Percentiles rank a stretch among this genome's conserved stretches.
Conservation (phyloP, 192 early-diverging fungal genomes). For the Umbelopsis ramanniana region DNA sequence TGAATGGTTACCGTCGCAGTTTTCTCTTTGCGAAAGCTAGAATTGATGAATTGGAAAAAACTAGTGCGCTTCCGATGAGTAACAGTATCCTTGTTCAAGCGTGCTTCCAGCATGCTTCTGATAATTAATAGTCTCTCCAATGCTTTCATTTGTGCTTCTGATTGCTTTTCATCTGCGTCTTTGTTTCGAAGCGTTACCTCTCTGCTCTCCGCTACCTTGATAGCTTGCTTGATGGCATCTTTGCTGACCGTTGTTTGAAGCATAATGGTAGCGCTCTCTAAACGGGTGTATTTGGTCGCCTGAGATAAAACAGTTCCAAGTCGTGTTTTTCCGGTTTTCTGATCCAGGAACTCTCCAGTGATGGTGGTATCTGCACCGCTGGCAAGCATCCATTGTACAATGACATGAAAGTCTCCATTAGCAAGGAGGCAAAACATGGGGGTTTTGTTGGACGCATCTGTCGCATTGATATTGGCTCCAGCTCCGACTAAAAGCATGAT, state of each 20-base stretch:
- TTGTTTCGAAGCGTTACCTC: neutral
- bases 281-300: constrained; percentile 39
- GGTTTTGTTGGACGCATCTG: constrained; percentile 31
- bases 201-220: constrained; percentile 7
- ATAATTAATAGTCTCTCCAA: constrained; percentile 9
- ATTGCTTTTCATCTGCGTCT: neutral
- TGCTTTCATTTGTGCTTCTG: neutral
- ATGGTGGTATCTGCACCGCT: constrained; percentile 23
- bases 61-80: constrained; percentile 3
- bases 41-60: neutral
- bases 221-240: neutral
- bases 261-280: constrained; percentile 25
- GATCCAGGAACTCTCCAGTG: constrained; percentile 34
- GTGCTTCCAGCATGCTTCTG: neutral
- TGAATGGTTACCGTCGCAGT: neutral
- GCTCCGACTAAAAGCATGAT: constrained; percentile 27
- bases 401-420: constrained; percentile 30
- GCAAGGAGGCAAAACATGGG: constrained; percentile 40
- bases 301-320: constrained; percentile 31
- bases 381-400: constrained; percentile 37
- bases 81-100: neutral
- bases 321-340: constrained; percentile 17
- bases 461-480: constrained; percentile 38
- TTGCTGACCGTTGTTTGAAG: neutral
- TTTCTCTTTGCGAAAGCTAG: neutral